Percentiles rank a stretch among this genome's conserved stretches.
Evolutionary conservation across 257 asterid species (phyloP).

Genomic region (Plantago major): DNA sequence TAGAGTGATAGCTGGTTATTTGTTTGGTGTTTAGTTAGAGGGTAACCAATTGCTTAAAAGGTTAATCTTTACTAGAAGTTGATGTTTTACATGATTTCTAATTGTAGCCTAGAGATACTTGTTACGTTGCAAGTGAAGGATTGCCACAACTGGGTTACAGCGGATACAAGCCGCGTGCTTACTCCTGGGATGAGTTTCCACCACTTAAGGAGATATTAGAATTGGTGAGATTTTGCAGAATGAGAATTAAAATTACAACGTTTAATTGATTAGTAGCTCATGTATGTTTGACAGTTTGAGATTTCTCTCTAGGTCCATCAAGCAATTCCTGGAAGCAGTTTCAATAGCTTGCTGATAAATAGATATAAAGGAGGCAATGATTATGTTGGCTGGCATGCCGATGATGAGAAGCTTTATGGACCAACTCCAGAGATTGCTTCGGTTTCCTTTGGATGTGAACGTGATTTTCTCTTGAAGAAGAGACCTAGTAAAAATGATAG

Average conservation of each 20-base stretch:
- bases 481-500: constrained; percentile 40
- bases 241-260: not conserved
- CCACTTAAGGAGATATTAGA: constrained; percentile 64
- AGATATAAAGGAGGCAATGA: constrained; percentile 86
- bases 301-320: constrained; percentile 53
- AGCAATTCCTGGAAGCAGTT: constrained; percentile 75
- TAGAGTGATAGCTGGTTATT: not conserved
- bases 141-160: constrained; percentile 68
- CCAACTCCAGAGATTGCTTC: constrained; percentile 90
- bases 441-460: constrained; percentile 83
- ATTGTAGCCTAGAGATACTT: constrained; percentile 76
- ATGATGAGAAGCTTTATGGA: constrained; percentile 89
- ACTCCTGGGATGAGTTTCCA: constrained; percentile 92
- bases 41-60: not conserved
- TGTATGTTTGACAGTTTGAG: constrained; percentile 21
- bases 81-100: not conserved
- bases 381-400: constrained; percentile 98
- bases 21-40: not conserved
- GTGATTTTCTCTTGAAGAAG: constrained; percentile 82
- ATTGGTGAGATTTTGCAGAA: constrained; percentile 38
- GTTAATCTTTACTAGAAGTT: not conserved
- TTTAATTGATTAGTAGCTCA: constrained; percentile 3
- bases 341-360: constrained; percentile 80
- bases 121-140: constrained; percentile 78
- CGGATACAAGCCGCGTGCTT: constrained; percentile 71